Base-by-base conservation (phyloP, 176 grass and related monocot species). In the Aegilops tauschii region DNA sequence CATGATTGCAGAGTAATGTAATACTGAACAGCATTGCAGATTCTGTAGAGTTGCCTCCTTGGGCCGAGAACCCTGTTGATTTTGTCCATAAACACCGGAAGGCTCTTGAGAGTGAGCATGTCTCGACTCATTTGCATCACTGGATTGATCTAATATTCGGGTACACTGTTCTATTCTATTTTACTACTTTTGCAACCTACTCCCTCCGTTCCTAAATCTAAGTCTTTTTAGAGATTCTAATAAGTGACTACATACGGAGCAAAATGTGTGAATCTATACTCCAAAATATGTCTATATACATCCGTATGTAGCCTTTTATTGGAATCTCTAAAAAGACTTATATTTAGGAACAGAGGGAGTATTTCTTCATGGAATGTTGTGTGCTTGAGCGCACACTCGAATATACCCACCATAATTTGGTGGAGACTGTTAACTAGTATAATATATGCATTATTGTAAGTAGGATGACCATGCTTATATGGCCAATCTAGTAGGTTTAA, bases 131-230 rank as follows among this genome's bases (percentile, higher is more conserved):
- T 92, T 83, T 98, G 84, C 92, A 98, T 84, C 90, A 98, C 62
- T 98, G 97, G 97, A 94, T 98, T 79, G 94, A 98, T 86, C 88
- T 98, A 68, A 98, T 98, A 86, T 96, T 98, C 61, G 97, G 97
- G 94, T 98, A 93, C 0, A 12, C 30, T 73, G 59, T 74, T 73
- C 1, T 86, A 70, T 75, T 65, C 34, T 73, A 64, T 37, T 39
- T 84, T 77, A 77, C 47, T 21, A 39, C 4, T 76, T 87, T 23
- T 70, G 61, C 37, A 65, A 86, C 4, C 4, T 61, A 25, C 23
- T 25, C 23, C 23, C 23, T 25, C 23, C 23, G 23, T 25, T 25
- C 23, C 23, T 25, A 25, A 25, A 25, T 25, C 23, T 25, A 25
- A 25, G 23, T 25, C 23, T 25, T 25, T 25, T 25, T 25, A 25